These are phyloP conservation scores for Lepiota subincarnata DNA, from an alignment of 768 basidiomycete genomes.

Conservation along the genomic window DNA sequence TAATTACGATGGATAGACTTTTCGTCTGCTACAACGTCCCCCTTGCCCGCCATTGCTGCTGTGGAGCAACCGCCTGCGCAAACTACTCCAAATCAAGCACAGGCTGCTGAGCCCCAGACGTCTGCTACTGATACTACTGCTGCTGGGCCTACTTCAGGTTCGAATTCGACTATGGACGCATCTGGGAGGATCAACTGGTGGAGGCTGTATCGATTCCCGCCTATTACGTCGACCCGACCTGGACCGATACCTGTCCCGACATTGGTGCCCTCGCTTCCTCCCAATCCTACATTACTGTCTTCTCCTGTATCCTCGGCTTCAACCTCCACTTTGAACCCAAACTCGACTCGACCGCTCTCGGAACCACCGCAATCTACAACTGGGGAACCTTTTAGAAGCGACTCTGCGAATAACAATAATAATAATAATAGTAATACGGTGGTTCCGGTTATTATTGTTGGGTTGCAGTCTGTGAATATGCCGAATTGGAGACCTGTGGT, in stretches of 20 bases:
- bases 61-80: not conserved
- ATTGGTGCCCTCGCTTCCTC: slow-evolving; percentile 1
- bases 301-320: not conserved
- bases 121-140: too few relatives aligned
- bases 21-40: not conserved
- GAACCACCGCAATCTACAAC: slow-evolving; percentile 13
- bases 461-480: slow-evolving; percentile 68
- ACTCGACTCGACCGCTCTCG: slow-evolving; percentile 9
- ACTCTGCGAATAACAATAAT: slow-evolving; percentile 14
- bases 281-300: not conserved
- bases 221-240: slow-evolving; percentile 39
- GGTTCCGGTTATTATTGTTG: slow-evolving; percentile 81
- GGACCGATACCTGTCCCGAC: not conserved
- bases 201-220: slow-evolving; percentile 78
- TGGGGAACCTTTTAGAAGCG: slow-evolving; percentile 6
- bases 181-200: slow-evolving; percentile 69
- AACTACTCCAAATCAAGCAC: not conserved
- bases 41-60: not conserved
- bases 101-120: not conserved
- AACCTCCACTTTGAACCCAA: too few relatives aligned
- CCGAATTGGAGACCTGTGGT: slow-evolving; percentile 24
- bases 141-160: not conserved
- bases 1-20: not conserved
- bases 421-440: too few relatives aligned
- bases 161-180: slow-evolving; percentile 22